These are phyloP conservation scores for Phylloporus rhodoxanthus DNA, from an alignment of 768 basidiomycete species.

Conservation along the genomic window DNA sequence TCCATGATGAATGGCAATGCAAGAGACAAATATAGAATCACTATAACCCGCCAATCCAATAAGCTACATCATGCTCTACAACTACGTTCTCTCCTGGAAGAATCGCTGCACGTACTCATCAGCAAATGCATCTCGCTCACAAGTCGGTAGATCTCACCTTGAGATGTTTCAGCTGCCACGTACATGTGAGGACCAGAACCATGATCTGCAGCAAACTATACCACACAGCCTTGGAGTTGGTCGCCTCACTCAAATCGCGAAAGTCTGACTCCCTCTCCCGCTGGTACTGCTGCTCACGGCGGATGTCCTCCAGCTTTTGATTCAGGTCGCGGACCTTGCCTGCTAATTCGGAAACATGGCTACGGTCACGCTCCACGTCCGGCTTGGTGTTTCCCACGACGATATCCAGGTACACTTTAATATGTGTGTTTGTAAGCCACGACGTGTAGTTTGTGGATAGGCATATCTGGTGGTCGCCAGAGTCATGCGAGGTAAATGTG, in stretches of 20 bases:
- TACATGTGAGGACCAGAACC: slow-evolving; percentile 77
- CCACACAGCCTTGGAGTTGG: slow-evolving; percentile 92
- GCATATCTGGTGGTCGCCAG: slow-evolving; percentile 97
- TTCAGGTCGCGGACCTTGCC: slow-evolving; percentile 88
- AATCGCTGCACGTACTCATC: slow-evolving; percentile 48
- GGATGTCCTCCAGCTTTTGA: slow-evolving; percentile 85
- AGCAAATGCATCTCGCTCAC: neutral
- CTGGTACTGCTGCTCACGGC: slow-evolving; percentile 96
- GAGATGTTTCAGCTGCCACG: slow-evolving; percentile 91
- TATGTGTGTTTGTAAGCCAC: slow-evolving; percentile 83
- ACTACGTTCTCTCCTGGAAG: slow-evolving; percentile 75
- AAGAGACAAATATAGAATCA: neutral
- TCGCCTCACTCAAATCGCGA: slow-evolving; percentile 79
- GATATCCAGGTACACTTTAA: slow-evolving; percentile 92
- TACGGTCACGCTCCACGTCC: slow-evolving; percentile 82
- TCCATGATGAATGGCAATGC: neutral
- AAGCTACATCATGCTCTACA: slow-evolving; percentile 1
- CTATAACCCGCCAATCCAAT: neutral
- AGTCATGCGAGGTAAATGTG: slow-evolving; percentile 95
- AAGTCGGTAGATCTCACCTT: slow-evolving; percentile 47
- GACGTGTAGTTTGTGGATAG: slow-evolving; percentile 88
- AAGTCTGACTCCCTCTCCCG: slow-evolving; percentile 91
- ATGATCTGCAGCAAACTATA: slow-evolving; percentile 86
- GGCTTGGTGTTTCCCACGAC: slow-evolving; percentile 84
- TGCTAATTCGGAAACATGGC: slow-evolving; percentile 77